Percentiles rank a stretch among this genome's conserved stretches.
phyloP scores from a whole-genome alignment of 805 yeast species.

The Starmerella khaoyaiensis region DNA sequence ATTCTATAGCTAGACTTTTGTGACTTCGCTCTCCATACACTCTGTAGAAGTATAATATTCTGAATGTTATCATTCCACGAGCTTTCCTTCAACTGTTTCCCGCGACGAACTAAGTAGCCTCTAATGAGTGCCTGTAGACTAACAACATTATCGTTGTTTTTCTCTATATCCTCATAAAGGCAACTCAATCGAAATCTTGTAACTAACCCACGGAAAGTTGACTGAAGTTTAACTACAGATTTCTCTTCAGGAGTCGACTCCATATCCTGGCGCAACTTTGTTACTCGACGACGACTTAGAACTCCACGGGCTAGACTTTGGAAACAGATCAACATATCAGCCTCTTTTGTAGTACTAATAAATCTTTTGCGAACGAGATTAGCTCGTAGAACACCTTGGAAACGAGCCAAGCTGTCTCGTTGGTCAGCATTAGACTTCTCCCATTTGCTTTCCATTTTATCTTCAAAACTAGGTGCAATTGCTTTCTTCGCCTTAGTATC shows the following conservation, averaged over 20 bases:
- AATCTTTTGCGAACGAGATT: conserved; percentile 28
- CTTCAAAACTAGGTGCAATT: conserved; percentile 16
- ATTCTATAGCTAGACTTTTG: conserved; percentile 63
- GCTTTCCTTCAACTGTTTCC: conserved; percentile 19
- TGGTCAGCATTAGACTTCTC: background rate
- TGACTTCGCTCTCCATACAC: conserved; percentile 51
- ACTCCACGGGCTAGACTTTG: conserved; percentile 49
- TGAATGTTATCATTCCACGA: conserved; percentile 45
- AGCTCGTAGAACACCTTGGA: conserved; percentile 51
- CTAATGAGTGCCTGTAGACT: conserved; percentile 28
- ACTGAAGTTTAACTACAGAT: conserved; percentile 26
- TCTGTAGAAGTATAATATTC: conserved; percentile 62
- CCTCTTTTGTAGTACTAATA: conserved; percentile 4
- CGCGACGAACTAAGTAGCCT: conserved; percentile 26
- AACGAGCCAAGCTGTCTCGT: conserved; percentile 25
- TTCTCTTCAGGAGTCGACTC: background rate
- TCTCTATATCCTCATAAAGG: conserved; percentile 28
- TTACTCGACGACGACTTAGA: conserved; percentile 15
- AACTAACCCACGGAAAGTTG: conserved; percentile 29
- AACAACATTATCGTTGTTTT: conserved; percentile 23
- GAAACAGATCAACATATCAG: conserved; percentile 22
- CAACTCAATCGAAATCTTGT: conserved; percentile 27
- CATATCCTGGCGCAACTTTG: background rate
- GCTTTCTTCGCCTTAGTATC: too few species aligned
- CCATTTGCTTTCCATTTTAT: background rate